Base-by-base conservation (phyloP, 2,329 filamentous ascomycete genomes). In the Ophiostoma tasmaniense region DNA sequence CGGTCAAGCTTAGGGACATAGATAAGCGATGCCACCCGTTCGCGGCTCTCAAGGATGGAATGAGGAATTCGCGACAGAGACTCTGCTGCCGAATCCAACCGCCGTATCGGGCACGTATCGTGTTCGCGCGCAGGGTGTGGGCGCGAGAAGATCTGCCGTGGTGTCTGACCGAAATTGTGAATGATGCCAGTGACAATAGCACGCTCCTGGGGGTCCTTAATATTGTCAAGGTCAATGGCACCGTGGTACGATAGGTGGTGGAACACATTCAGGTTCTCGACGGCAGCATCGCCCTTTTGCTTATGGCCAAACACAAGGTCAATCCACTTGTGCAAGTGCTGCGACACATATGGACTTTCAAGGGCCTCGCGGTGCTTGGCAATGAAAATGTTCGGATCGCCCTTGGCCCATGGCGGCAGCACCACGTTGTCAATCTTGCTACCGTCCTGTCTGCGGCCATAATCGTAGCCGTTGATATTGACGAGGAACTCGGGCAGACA, bases 101-200 rank as follows among this genome's bases (percentile, higher is more conserved):
- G 86, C 69, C 86, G 87, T 2, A 85, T 81, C 5, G 87, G 88
- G 68, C 88, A 85, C 28, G 86, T 82, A 4, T 84, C 79, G 69
- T 90, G 85, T 73, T 96, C 93, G 17, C 90, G 86, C n/a, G 85
- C 80, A 3, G 90, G 89, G 77, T 99, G 95, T 14, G 90, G 84
- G 70, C 90, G 89, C 62, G 87, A 86, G 77, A 98, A 99, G 20
- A 98, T 90, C 77, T 99, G 96, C 74, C 96, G 91, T 1, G 96
- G 95, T 1, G 96, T 99, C 77, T 99, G 95, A 0, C 95, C 95
- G 78, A 99, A 99, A 74, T 98, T 98, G 79, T 99, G 94, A 74
- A 99, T 98, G 73, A 97, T 96, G 42, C 92, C 92, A 68, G 97
- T 97, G 0, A 93, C 94, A 5, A 94, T 91, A 7, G 93, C 83